A percentile compares a stretch with the other conserved stretches of the same genome.
phyloP scores from a whole-genome alignment of 352 stramenopile genomes.

The Globisporangium paroecandrum region DNA sequence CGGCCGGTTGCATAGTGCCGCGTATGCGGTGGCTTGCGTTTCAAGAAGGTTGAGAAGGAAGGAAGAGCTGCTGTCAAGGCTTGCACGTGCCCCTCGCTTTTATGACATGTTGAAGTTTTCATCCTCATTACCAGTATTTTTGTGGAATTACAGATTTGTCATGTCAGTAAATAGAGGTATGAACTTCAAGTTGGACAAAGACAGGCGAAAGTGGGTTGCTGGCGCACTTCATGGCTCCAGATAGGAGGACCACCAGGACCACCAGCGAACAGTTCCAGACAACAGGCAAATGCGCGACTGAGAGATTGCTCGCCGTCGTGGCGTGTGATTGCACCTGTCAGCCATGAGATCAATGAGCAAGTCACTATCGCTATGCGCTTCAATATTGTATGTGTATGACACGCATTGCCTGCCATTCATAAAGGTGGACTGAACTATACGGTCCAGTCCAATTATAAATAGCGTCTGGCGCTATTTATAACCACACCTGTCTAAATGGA shows the following conservation, averaged over 20 bases:
- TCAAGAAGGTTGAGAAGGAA: not conserved
- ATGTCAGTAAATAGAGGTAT: not conserved
- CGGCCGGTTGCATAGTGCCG: not conserved
- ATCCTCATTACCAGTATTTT: no score
- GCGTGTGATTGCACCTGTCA: not conserved
- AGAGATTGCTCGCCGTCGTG: not conserved
- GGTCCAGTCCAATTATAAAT: not conserved
- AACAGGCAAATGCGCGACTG: not conserved
- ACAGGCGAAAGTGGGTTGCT: not conserved
- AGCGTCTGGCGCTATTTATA: conserved; percentile 2
- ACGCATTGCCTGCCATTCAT: no score
- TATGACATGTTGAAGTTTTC: conserved; percentile 3
- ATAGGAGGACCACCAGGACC: not conserved
- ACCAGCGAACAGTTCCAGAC: not conserved
- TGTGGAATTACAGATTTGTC: not conserved
- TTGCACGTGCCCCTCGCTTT: not conserved
- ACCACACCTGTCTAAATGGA: not conserved
- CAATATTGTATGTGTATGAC: no score
- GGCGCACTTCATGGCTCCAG: not conserved
- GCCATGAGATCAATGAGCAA: no score
- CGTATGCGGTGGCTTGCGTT: conserved; percentile 4
- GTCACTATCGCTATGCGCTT: no score
- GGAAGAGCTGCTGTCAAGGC: not conserved
- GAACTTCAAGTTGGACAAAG: conserved; percentile 13
- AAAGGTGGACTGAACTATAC: no score